A percentile compares a stretch with the other conserved stretches of the same genome.
These are phyloP conservation scores for Hypocreales sp. DNA, from an alignment of 2,329 filamentous ascomycete genomes.

Conservation along the genomic window DNA sequence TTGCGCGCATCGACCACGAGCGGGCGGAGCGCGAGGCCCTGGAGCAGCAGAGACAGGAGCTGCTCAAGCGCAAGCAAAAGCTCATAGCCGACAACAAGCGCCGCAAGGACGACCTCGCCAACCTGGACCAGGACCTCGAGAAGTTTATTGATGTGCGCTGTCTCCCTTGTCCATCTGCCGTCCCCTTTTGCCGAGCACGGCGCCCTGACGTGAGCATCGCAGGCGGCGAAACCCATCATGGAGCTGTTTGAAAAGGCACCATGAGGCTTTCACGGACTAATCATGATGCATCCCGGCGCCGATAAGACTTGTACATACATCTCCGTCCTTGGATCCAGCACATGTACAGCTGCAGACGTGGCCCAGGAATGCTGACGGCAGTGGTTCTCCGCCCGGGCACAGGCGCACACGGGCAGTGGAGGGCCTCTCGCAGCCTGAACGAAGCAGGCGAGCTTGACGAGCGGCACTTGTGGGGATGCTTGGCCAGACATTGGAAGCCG, in stretches of 20 bases:
- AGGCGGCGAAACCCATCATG: conserved; percentile 81
- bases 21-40: conserved; percentile 68
- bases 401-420: too few relatives aligned
- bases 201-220: not conserved
- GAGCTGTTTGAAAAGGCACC: conserved; percentile 67
- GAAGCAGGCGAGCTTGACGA: too few relatives aligned
- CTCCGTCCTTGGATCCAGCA: too few relatives aligned
- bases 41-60: conserved; percentile 68
- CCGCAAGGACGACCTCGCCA: conserved; percentile 83
- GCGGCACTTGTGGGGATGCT: too few relatives aligned
- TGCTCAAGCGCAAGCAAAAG: conserved; percentile 51
- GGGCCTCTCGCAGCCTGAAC: too few relatives aligned
- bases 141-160: conserved; percentile 72
- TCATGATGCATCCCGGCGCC: too few relatives aligned
- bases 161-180: not conserved
- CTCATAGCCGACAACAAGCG: conserved; percentile 66
- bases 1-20: conserved; percentile 84
- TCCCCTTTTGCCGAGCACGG: not conserved
- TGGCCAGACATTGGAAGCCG: too few relatives aligned
- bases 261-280: too few relatives aligned
- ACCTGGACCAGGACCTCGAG: conserved; percentile 80
- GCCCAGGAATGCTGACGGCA: too few relatives aligned
- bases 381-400: too few relatives aligned
- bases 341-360: too few relatives aligned
- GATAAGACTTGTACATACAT: too few relatives aligned